Percentiles rank a stretch among this genome's conserved stretches.
These are phyloP conservation scores for Pontederia crassipes DNA, from an alignment of 176 grass and related monocot species.

Conservation along the genomic window DNA sequence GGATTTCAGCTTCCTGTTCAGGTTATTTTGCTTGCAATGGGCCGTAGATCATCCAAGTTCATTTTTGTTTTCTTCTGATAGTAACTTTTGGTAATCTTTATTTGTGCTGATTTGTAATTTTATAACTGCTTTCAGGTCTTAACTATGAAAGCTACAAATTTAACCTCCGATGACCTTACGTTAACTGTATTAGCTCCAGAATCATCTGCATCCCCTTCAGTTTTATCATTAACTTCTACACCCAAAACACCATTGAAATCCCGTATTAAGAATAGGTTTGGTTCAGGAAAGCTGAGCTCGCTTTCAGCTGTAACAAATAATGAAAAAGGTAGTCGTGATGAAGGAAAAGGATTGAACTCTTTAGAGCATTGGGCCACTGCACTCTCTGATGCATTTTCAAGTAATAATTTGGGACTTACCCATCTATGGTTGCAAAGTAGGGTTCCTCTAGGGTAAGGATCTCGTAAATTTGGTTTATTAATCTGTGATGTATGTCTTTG, in stretches of 20 bases:
- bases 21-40: slow-evolving; percentile 31
- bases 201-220: slow-evolving; percentile 58
- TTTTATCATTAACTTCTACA: slow-evolving; percentile 71
- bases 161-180: slow-evolving; percentile 83
- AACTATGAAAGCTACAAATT: slow-evolving; percentile 95
- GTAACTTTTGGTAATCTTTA: slow-evolving; percentile 4
- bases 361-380: neutral
- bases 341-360: slow-evolving; percentile 29
- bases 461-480: neutral
- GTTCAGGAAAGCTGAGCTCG: slow-evolving; percentile 33
- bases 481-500: neutral
- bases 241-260: slow-evolving; percentile 54
- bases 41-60: neutral
- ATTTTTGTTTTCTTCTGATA: slow-evolving; percentile 5
- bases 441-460: slow-evolving; percentile 80
- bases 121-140: slow-evolving; percentile 55
- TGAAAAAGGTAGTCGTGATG: slow-evolving; percentile 44
- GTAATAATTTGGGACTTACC: slow-evolving; percentile 51
- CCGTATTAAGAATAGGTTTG: slow-evolving; percentile 33
- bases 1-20: slow-evolving; percentile 81
- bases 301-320: slow-evolving; percentile 23
- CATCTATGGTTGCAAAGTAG: slow-evolving; percentile 95
- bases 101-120: neutral
- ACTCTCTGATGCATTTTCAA: slow-evolving; percentile 11
- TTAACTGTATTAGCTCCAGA: slow-evolving; percentile 94